These are phyloP conservation scores for Physocladia obscura DNA, from an alignment of 192 early-diverging fungal species.

Conservation along the genomic window DNA sequence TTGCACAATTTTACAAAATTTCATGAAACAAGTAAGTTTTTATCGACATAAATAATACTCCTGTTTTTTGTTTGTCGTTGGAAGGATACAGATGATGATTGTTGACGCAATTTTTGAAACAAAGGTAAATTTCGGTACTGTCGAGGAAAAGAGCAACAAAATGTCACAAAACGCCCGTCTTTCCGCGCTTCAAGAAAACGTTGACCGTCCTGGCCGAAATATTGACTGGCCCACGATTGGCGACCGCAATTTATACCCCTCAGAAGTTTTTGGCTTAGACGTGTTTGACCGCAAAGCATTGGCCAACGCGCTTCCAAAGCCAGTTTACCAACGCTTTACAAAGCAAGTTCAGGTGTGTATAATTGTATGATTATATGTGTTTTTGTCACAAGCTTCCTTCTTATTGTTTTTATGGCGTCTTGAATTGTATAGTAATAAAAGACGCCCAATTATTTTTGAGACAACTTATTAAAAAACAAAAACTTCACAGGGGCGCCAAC, in stretches of 20 bases:
- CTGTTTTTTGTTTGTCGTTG: too few species aligned
- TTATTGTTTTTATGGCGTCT: background rate
- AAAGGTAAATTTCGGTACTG: too few species aligned
- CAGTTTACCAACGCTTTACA: constrained; percentile 86
- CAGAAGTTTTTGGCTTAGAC: constrained; percentile 90
- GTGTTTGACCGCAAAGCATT: constrained; percentile 93
- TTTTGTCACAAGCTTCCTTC: background rate
- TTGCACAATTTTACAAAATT: too few species aligned
- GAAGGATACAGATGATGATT: too few species aligned
- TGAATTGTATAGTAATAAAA: background rate
- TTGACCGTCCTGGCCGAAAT: constrained; percentile 66
- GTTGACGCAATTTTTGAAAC: too few species aligned
- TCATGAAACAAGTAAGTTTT: too few species aligned
- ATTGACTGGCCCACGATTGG: constrained; percentile 78
- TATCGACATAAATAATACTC: too few species aligned
- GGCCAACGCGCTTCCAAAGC: constrained; percentile 89
- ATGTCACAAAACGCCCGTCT: constrained; percentile 44
- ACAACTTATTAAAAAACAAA: too few species aligned
- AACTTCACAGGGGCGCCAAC: constrained; percentile 75
- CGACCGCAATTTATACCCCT: constrained; percentile 74
- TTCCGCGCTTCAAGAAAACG: constrained; percentile 60
- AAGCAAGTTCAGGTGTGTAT: constrained; percentile 76
- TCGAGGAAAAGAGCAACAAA: too few species aligned
- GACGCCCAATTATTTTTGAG: too few species aligned
- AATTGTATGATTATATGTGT: background rate